Percentiles rank a stretch among this genome's conserved stretches.
phyloP scores from a whole-genome alignment of 1,139 yeast genomes.

The Lodderomyces margitis region DNA sequence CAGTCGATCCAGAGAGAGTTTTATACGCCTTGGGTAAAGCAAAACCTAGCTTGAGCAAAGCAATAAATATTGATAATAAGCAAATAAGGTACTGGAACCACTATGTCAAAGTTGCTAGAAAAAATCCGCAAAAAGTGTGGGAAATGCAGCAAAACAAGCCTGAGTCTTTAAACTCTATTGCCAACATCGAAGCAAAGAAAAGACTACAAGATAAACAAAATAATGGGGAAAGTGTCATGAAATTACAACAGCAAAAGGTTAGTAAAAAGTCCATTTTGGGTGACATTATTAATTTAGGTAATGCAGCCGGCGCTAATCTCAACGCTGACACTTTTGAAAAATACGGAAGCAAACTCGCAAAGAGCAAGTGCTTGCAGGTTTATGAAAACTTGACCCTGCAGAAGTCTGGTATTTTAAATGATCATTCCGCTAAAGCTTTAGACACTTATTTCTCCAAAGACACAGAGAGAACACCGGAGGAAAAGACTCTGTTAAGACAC shows the following conservation, averaged over 20 bases:
- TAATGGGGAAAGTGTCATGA: slow-evolving; percentile 30
- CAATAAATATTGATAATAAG: slow-evolving; percentile 64
- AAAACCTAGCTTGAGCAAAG: slow-evolving; percentile 71
- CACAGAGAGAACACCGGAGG: slow-evolving; percentile 34
- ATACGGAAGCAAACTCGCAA: slow-evolving; percentile 23
- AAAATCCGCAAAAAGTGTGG: slow-evolving; percentile 61
- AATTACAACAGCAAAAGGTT: slow-evolving; percentile 37
- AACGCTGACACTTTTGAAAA: slow-evolving; percentile 22
- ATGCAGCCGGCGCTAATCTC: slow-evolving; percentile 26
- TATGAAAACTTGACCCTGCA: slow-evolving; percentile 28
- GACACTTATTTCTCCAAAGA: slow-evolving; percentile 31
- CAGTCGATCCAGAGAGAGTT: slow-evolving; percentile 83
- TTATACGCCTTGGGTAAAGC: slow-evolving; percentile 79
- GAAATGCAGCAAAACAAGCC: slow-evolving; percentile 49
- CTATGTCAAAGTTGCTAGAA: slow-evolving; percentile 57
- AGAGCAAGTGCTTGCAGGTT: slow-evolving; percentile 31
- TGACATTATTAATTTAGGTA: slow-evolving; percentile 28
- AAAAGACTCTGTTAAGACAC: slow-evolving; percentile 40
- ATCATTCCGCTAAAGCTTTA: slow-evolving; percentile 16
- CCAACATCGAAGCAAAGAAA: slow-evolving; percentile 27
- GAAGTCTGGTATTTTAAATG: slow-evolving; percentile 24
- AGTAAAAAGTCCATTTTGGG: slow-evolving; percentile 48
- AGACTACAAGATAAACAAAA: slow-evolving; percentile 20
- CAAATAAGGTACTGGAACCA: slow-evolving; percentile 78
- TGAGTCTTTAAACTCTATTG: slow-evolving; percentile 33